Evolutionary conservation across 179 eudicot genomes (phyloP), one percentile per base, ranked within the genome.

Genomic region (Silene vulgaris): DNA sequence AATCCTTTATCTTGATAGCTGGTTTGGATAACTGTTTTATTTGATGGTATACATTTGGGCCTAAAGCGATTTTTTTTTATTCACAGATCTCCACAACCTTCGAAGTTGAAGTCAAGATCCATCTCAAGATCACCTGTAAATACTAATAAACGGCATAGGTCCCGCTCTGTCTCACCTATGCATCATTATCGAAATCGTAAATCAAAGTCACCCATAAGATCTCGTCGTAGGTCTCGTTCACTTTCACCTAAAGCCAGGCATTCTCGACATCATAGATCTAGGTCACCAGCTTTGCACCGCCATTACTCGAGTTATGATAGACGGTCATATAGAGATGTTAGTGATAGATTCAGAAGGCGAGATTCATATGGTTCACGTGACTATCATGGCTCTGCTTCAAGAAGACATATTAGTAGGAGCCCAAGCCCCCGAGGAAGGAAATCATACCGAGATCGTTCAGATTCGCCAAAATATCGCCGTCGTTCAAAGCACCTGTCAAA

Each of bases 341-440:
- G 77, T 78, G 88, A 82, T 61, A 85, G 92, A 78, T 78, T 77
- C 74, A 85, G 89, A 77, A 86, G 95, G 68, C 80, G 90, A 64
- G 90, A 88, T 72, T 83, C 80, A 19, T 86, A 81, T 69, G 87
- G 90, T 35, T 89, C 85, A 40, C 80, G 83, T 72, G 92, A 90
- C 75, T 82, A 84, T 52, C 87, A 75, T 82, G 82, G 87, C 72
- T 88, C 90, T 78, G 75, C 82, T 81, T 88, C 86, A 12, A 86
- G 95, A 78, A 90, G 99, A 86, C 82, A 89, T 72, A 88, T 85
- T 82, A 92, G 91, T 84, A 84, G 96, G 84, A 95, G 96, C 80
- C 78, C 66, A 28, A 92, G 91, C 79, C 99, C 99, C 65, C 85
- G 83, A 56, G 76, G 69, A 65, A 90, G 87, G 82, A 90, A 88